These are phyloP conservation scores for Achlya hypogyna DNA, from an alignment of 352 stramenopile genomes.

Conservation along the genomic window DNA sequence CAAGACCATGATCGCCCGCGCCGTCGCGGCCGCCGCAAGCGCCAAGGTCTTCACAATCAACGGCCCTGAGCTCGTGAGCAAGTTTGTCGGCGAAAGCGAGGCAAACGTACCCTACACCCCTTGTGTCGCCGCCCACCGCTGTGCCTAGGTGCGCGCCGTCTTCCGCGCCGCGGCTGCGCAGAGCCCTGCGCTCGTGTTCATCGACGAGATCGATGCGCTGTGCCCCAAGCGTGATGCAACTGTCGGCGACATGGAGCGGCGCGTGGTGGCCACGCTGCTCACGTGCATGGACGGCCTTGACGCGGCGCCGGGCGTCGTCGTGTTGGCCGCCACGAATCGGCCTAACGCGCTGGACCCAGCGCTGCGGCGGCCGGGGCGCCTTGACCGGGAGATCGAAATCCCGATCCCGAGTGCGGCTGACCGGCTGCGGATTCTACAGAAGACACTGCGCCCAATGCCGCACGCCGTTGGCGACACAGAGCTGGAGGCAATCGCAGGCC, in stretches of 20 bases:
- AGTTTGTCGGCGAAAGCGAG: constrained; percentile 90
- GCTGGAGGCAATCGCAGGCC: constrained; percentile 93
- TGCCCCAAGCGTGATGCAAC: constrained; percentile 98
- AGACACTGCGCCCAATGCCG: constrained; percentile 99
- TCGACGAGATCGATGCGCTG: constrained; percentile 99
- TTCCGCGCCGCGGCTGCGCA: constrained; percentile 42
- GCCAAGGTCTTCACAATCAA: constrained; percentile 95
- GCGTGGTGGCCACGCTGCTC: constrained; percentile 97
- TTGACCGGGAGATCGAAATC: constrained; percentile 99
- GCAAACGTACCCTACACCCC: constrained; percentile 38
- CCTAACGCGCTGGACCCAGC: constrained; percentile 97
- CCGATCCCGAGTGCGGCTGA: constrained; percentile 98
- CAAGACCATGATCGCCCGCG: constrained; percentile 90
- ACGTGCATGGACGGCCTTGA: constrained; percentile 99
- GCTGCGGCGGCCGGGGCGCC: constrained; percentile 96
- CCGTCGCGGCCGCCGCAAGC: constrained; percentile 87
- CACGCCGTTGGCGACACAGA: constrained; percentile 98
- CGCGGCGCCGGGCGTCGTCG: constrained; percentile 88
- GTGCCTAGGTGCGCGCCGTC: constrained; percentile 22
- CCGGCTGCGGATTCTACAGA: constrained; percentile 97
- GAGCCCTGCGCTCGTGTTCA: constrained; percentile 98
- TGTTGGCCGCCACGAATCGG: constrained; percentile 99
- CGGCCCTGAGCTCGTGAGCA: constrained; percentile 92
- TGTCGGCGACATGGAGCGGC: constrained; percentile 98
- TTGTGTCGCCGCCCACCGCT: constrained; percentile 17